Conservation (phyloP, 345 rosid genomes). For the thale cress (Arabidopsis thaliana) region TAIR10.1 NC_003070.9:3549001-3549500, state of each 20-base stretch:
- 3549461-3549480: background rate
- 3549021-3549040: background rate
- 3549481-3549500: background rate
- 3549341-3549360: too few species aligned
- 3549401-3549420: too few species aligned
- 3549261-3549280: background rate
- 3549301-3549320: background rate
- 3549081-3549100: slow-evolving; percentile 24
- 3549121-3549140: slow-evolving; percentile 24
- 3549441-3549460: background rate
- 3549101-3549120: slow-evolving; percentile 4
- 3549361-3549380: background rate
- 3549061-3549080: background rate
- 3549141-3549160: slow-evolving; percentile 36
- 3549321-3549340: background rate
- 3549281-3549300: background rate
- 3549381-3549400: background rate
- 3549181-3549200: slow-evolving; percentile 33
- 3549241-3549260: slow-evolving; percentile 13
- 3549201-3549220: background rate
- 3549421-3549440: background rate
- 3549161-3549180: slow-evolving; percentile 35
- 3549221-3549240: background rate
- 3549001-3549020: background rate
- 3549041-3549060: background rate